Evolutionary conservation across 2,329 filamentous ascomycete species (phyloP), one percentile per base, ranked within the genome.

Genomic region (Gnomoniopsis smithogilvyi): DNA sequence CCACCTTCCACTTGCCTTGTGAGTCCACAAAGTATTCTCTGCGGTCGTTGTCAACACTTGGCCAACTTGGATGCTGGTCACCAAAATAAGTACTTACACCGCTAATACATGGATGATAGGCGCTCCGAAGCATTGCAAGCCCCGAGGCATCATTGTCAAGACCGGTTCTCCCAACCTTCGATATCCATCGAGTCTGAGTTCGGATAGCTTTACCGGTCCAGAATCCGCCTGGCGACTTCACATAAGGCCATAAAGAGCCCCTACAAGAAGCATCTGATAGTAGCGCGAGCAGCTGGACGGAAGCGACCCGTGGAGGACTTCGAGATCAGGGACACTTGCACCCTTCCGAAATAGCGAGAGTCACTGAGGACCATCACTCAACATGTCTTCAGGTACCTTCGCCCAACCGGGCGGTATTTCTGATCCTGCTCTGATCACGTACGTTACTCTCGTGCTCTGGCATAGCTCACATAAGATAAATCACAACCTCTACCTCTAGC

Each of bases 351-450:
- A 56, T 33, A 43, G 34, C 47, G 24, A 43, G 22, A 45, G 41
- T 50, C 54, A 50, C 17, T 59, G 51, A 33, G 54, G 60, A 49
- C 19, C 58, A 45, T 55, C 51, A 47, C 26, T 38, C 50, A 45
- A 38, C 22, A 62, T 62, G 60, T 59, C 60, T 60, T 60, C 60
- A 56, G 60, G 60, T 51, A 60, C 50, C 50, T 54, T 62, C 22
- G 22, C 60, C 24, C 60, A 62, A 50, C 73, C 74, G 72, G 84
- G 83, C 66, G 84, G 84, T 68, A 87, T 87, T 73, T 86, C 84
- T 63, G 84, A 87, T 77, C 84, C 84, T 66, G 81, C 83, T 68
- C 81, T 87, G 67, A 87, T 87, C 76, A 85, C 85, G 84, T 87
- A 71, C 63, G 78, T 72, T 61, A 53, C 61, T 63, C 26, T 52